These are phyloP conservation scores for Claviceps purpurea DNA, from an alignment of 2,329 filamentous ascomycete species.

Conservation along the genomic window DNA sequence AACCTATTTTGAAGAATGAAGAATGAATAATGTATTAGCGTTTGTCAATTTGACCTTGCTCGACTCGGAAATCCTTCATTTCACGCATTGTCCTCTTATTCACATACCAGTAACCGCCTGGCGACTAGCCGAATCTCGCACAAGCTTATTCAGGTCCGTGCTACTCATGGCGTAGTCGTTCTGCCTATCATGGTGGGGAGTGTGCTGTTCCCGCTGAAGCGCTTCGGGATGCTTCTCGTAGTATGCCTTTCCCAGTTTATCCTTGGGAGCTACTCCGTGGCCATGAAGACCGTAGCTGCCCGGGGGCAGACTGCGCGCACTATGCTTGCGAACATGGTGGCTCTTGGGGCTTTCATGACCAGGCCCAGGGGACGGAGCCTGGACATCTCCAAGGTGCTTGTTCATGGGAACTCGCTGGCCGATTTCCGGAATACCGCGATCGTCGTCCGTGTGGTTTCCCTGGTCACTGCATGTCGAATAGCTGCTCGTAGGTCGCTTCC, in stretches of 20 bases:
- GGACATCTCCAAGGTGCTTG: constrained; percentile 82
- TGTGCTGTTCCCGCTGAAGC: constrained; percentile 57
- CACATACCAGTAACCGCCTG: constrained; percentile 27
- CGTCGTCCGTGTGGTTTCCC: constrained; percentile 46
- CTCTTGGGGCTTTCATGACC: constrained; percentile 28
- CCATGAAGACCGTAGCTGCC: constrained; percentile 90
- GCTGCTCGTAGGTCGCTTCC: constrained; percentile 51
- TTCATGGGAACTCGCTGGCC: constrained; percentile 91
- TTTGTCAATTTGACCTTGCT: constrained; percentile 6
- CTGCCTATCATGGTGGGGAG: constrained; percentile 39
- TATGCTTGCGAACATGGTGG: constrained; percentile 58
- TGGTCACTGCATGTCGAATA: constrained; percentile 38
- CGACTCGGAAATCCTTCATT: not conserved
- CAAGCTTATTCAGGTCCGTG: constrained; percentile 80
- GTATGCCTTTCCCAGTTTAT: constrained; percentile 83
- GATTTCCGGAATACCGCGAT: constrained; percentile 84
- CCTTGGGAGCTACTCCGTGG: constrained; percentile 61
- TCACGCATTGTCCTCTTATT: not conserved
- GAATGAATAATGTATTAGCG: constrained; percentile 9
- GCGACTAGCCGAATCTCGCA: constrained; percentile 53
- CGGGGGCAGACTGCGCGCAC: constrained; percentile 58
- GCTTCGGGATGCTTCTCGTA: constrained; percentile 85
- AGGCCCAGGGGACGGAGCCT: constrained; percentile 76
- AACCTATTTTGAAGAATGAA: constrained; percentile 33
- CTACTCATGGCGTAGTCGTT: constrained; percentile 76